These are phyloP conservation scores for Cercospora brassicicola DNA, from an alignment of 2,329 filamentous ascomycete species.

Conservation along the genomic window DNA sequence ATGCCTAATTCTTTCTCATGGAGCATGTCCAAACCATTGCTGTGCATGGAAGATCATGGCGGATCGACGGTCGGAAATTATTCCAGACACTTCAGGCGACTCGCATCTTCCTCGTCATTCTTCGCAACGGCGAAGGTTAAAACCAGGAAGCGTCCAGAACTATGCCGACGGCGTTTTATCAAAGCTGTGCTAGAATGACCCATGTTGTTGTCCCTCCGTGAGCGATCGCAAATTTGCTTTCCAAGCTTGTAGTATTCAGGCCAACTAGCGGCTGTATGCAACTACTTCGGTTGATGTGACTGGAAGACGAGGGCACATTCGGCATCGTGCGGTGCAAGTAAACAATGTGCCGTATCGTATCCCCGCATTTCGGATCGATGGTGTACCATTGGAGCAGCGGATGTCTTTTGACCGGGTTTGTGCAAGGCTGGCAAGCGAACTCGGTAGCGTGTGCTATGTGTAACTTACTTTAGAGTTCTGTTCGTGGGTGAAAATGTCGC, in stretches of 20 bases:
- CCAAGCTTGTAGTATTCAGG: background rate
- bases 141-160: background rate
- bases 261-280: background rate
- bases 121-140: background rate
- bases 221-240: background rate
- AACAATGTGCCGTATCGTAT: background rate
- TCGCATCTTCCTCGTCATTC: background rate
- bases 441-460: no score
- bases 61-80: background rate
- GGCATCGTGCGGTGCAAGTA: background rate
- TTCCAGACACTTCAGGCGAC: background rate
- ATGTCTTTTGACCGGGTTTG: background rate
- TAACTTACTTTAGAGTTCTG: background rate
- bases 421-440: no score
- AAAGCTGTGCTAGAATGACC: background rate
- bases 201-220: background rate
- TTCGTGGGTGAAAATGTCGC: background rate
- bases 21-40: background rate
- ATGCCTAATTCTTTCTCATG: background rate
- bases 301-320: background rate
- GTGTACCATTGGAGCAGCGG: background rate
- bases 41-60: background rate
- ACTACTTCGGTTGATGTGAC: background rate
- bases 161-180: background rate
- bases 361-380: background rate